These are phyloP conservation scores for Sisymbrium altissimum DNA, from an alignment of 345 rosid species.

Conservation along the genomic window DNA sequence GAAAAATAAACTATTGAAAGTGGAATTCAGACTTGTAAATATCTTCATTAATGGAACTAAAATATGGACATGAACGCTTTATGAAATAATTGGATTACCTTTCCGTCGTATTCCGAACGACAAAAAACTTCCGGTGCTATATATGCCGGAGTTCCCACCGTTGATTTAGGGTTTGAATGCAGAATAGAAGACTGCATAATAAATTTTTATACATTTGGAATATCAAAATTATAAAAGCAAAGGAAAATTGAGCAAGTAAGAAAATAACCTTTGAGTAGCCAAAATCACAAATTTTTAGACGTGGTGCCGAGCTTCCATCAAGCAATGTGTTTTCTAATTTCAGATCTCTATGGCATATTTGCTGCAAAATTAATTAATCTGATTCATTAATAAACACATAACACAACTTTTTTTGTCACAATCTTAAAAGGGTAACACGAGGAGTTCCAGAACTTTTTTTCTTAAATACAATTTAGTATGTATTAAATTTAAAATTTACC, in stretches of 20 bases:
- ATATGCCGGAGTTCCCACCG: slow-evolving; percentile 99
- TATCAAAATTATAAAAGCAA: not conserved
- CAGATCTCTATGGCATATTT: slow-evolving; percentile 94
- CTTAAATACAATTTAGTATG: not conserved
- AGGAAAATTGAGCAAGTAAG: not conserved
- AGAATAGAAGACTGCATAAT: slow-evolving; percentile 69
- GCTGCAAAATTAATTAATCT: slow-evolving; percentile 41
- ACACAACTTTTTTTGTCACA: not conserved
- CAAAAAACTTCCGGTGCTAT: slow-evolving; percentile 92
- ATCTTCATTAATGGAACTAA: not conserved
- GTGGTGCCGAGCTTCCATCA: slow-evolving; percentile 94
- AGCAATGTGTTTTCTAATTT: slow-evolving; percentile 80
- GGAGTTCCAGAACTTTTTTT: not conserved
- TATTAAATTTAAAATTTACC: slow-evolving; percentile 42
- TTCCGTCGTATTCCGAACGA: slow-evolving; percentile 84
- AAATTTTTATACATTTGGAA: not conserved
- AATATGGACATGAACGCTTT: not conserved
- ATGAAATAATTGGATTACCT: slow-evolving; percentile 43
- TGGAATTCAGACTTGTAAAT: slow-evolving; percentile 19
- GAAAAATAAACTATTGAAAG: slow-evolving; percentile 13
- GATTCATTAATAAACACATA: not conserved
- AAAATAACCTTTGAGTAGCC: slow-evolving; percentile 85
- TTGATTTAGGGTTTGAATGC: slow-evolving; percentile 92
- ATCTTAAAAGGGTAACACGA: no score
- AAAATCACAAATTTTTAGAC: slow-evolving; percentile 92